Base-by-base conservation (phyloP, 2,329 filamentous ascomycete genomes). In the Myriosclerotinia curreyana region DNA sequence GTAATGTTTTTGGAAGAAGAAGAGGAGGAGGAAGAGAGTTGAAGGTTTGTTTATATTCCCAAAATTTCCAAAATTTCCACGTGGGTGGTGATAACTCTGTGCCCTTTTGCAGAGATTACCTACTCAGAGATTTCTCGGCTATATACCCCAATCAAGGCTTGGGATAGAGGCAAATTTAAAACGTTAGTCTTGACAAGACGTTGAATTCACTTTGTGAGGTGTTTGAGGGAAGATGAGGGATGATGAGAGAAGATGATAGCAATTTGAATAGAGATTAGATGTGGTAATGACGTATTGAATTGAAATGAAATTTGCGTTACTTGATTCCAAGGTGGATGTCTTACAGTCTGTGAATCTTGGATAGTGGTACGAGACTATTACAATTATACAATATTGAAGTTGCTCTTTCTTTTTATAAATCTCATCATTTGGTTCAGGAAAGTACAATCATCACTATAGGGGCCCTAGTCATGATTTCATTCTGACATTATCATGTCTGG, bases 331-430 rank as follows among this genome's bases (percentile, higher is more conserved):
- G 17, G 28, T 25, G 42, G 44, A 12, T 49, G 55, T 59, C 42
- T 59, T 48, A 59, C 44, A 36, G 42, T 58, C 31, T 31, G n/a
- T 48, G 55, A 25, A 59, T 46, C 44, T 38, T 48, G 42, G 42
- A 36, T 36, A 48, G 40, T 58, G 31, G 28, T 36, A 58, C 55
- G 12, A 34, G 12, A 17, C 36, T 20, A 38, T 7, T 58, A n/a
- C 25, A 22, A 48, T 48, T 48, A 5, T 48, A 8, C 12, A 22
- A 48, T 38, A 17, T 48, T 20, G 28, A 38, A 20, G 31, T 36
- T 48, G 60, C n/a, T 58, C 60, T 58, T 63, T 58, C 60, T 63
- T 31, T n/a, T 38, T 58, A 17, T 58, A 34, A 28, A 46, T 40
- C 11, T 40, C n/a, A 58, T 46, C 44, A 48, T 25, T 20, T 17